These are phyloP conservation scores for Diutina sp. DNA, from an alignment of 1,139 yeast genomes.

Conservation along the genomic window DNA sequence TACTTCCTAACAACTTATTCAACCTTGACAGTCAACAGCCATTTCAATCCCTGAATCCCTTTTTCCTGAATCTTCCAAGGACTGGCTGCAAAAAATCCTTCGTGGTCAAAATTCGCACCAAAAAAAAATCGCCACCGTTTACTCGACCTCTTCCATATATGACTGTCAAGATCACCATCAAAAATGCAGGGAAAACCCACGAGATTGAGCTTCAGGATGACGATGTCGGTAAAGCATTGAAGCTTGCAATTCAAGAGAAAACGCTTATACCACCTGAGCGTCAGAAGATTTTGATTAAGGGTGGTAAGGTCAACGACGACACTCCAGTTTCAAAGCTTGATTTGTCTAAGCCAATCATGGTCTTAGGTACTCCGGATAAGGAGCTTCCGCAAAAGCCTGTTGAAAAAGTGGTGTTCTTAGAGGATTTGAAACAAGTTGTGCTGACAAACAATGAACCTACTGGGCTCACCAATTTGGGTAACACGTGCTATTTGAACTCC, in stretches of 20 bases:
- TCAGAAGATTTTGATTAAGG: conserved; percentile 82
- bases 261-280: conserved; percentile 80
- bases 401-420: conserved; percentile 47
- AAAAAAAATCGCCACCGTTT: not conserved
- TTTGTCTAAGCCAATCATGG: conserved; percentile 64
- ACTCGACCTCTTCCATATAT: not conserved
- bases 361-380: conserved; percentile 80
- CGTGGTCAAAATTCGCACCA: not conserved
- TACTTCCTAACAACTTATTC: no score
- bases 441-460: conserved; percentile 45
- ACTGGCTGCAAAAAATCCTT: not conserved
- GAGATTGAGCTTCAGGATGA: conserved; percentile 46
- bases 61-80: no score
- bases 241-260: conserved; percentile 52
- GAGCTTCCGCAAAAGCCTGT: conserved; percentile 49
- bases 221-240: conserved; percentile 59
- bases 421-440: conserved; percentile 42
- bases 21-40: no score
- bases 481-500: conserved; percentile 90
- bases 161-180: conserved; percentile 26
- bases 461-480: conserved; percentile 82
- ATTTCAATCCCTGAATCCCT: no score
- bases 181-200: conserved; percentile 77
- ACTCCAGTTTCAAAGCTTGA: conserved; percentile 42
- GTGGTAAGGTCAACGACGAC: conserved; percentile 76